These are phyloP conservation scores for Thuja plicata DNA, from an alignment of 83 land plant genomes.

Conservation along the genomic window DNA sequence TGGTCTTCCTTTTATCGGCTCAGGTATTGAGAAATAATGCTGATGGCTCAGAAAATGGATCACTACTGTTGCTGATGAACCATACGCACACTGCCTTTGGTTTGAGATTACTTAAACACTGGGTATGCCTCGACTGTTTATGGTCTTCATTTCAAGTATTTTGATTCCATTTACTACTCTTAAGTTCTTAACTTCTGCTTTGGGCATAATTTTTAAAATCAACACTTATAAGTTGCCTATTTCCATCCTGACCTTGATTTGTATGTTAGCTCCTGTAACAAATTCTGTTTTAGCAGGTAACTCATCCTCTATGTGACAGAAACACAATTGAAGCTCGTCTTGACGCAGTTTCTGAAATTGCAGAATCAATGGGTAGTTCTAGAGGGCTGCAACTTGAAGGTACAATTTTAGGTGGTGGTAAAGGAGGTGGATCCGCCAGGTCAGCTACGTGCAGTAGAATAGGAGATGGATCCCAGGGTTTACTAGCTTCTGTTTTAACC, in stretches of 20 bases:
- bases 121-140: constrained; percentile 53
- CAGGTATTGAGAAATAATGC: constrained; percentile 76
- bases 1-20: neutral
- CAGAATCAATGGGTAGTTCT: constrained; percentile 61
- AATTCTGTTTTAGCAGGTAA: constrained; percentile 50
- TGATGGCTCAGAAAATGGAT: constrained; percentile 78
- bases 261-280: neutral
- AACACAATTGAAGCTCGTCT: constrained; percentile 74
- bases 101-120: constrained; percentile 78
- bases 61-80: constrained; percentile 78
- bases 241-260: neutral
- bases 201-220: neutral
- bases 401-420: constrained; percentile 34
- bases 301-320: constrained; percentile 84
- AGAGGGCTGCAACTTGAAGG: constrained; percentile 27
- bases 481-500: constrained; percentile 63
- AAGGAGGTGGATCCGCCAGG: constrained; percentile 42
- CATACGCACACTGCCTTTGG: constrained; percentile 56
- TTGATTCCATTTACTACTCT: neutral
- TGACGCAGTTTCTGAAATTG: constrained; percentile 94
- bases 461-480: constrained; percentile 23
- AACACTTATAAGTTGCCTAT: neutral
- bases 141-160: neutral
- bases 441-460: constrained; percentile 23
- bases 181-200: neutral